These are phyloP conservation scores for Colletotrichum camelliae DNA, from an alignment of 2,329 filamentous ascomycete species.

Conservation along the genomic window DNA sequence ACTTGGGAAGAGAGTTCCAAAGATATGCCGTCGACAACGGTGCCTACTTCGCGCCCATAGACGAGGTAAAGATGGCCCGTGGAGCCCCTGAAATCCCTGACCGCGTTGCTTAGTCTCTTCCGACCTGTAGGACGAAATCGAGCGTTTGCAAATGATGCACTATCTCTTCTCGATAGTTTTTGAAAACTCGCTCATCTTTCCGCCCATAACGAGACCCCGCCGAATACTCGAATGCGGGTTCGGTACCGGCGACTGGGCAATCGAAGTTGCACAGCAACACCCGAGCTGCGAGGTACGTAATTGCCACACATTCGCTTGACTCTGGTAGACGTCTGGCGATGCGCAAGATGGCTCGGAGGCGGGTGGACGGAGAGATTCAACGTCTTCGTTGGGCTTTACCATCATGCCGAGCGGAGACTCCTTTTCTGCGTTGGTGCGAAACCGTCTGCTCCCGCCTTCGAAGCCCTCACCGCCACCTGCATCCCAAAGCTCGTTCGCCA, in stretches of 20 bases:
- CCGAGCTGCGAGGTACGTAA: constrained; percentile 67
- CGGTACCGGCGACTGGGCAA: constrained; percentile 74
- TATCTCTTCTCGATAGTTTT: constrained; percentile 67
- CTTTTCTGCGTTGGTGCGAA: neutral
- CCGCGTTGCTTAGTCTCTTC: neutral
- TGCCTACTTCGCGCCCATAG: constrained; percentile 72
- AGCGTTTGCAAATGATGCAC: constrained; percentile 69
- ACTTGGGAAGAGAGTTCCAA: constrained; percentile 71
- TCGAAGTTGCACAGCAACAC: constrained; percentile 69
- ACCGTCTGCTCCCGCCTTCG: neutral
- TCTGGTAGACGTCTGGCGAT: neutral
- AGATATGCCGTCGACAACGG: constrained; percentile 68
- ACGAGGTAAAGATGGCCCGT: constrained; percentile 63
- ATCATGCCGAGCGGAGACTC: neutral
- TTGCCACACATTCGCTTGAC: neutral
- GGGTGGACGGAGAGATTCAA: neutral
- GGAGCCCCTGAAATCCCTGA: neutral
- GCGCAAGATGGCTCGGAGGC: neutral
- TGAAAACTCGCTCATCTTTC: constrained; percentile 71
- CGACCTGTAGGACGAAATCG: constrained; percentile 65
- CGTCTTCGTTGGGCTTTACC: neutral
- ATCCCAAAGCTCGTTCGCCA: neutral
- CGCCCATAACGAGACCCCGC: constrained; percentile 62
- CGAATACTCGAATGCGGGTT: constrained; percentile 76
- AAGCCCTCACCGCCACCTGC: neutral